A percentile compares a stretch with the other conserved stretches of the same genome.
Conservation (phyloP, 805 yeast genomes). For the Ogataea allantospora region DNA sequence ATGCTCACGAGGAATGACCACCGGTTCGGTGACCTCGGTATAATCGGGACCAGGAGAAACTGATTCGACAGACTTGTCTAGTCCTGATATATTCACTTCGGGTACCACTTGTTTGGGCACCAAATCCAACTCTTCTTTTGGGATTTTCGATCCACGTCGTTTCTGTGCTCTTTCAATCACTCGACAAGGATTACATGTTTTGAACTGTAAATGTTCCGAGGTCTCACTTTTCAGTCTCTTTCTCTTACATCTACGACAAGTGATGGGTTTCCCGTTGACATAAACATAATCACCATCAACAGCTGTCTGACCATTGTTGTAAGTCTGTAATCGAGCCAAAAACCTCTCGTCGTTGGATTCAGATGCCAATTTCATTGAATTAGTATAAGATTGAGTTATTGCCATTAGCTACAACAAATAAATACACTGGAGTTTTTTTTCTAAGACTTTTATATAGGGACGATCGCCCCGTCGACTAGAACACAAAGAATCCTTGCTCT, state of each 20-base stretch:
- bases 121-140: slow-evolving; percentile 18
- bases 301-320: slow-evolving; percentile 12
- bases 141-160: slow-evolving; percentile 28
- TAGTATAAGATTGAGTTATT: neutral
- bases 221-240: slow-evolving; percentile 56
- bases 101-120: slow-evolving; percentile 12
- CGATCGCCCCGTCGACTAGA: slow-evolving; percentile 30
- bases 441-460: neutral
- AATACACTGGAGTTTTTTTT: slow-evolving; percentile 2
- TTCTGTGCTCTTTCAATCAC: slow-evolving; percentile 48
- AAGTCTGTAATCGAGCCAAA: slow-evolving; percentile 18
- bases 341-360: slow-evolving; percentile 20
- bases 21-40: neutral
- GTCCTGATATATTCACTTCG: neutral
- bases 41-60: slow-evolving; percentile 3
- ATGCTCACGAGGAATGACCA: neutral
- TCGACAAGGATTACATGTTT: slow-evolving; percentile 58
- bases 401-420: slow-evolving; percentile 9
- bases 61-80: neutral
- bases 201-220: slow-evolving; percentile 53
- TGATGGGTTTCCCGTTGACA: slow-evolving; percentile 35
- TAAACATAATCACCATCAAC: slow-evolving; percentile 21
- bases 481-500: slow-evolving; percentile 76
- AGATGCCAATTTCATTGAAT: slow-evolving; percentile 19
- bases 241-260: slow-evolving; percentile 57